Evolutionary conservation across 2,329 filamentous ascomycete species (phyloP).

Genomic region (Teratosphaeriaceae sp.): DNA sequence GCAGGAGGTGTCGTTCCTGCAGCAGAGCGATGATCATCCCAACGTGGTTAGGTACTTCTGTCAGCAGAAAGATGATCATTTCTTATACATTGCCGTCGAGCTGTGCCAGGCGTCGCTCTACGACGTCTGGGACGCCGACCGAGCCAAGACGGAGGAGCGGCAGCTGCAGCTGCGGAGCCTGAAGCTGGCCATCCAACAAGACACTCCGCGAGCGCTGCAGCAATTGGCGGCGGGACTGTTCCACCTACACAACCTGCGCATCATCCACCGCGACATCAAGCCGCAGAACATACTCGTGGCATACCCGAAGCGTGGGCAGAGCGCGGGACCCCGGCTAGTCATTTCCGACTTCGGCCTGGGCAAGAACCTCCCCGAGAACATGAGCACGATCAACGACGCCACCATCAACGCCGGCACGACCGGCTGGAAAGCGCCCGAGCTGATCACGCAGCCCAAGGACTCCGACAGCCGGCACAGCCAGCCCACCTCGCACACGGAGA

Average conservation of each 20-base stretch:
- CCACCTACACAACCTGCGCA: conserved; percentile 83
- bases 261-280: conserved; percentile 95
- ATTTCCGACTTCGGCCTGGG: conserved; percentile 98
- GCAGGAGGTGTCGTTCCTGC: conserved; percentile 81
- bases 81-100: conserved; percentile 94
- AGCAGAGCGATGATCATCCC: conserved; percentile 90
- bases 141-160: conserved; percentile 49
- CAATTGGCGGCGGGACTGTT: conserved; percentile 86
- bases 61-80: conserved; percentile 79
- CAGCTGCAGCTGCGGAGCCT: conserved; percentile 45
- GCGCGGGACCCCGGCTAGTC: conserved; percentile 66
- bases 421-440: conserved; percentile 92
- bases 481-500: conserved; percentile 42
- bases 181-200: conserved; percentile 63
- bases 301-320: conserved; percentile 59
- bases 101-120: conserved; percentile 89
- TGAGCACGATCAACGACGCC: conserved; percentile 90
- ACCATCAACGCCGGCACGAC: conserved; percentile 92
- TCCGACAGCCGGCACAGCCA: conserved; percentile 38
- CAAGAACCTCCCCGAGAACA: conserved; percentile 91
- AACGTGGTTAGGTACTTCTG: conserved; percentile 97
- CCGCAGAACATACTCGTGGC: conserved; percentile 93
- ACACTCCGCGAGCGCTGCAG: conserved; percentile 72
- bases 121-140: conserved; percentile 85
- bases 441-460: conserved; percentile 58